Base-by-base conservation (phyloP, 2,329 filamentous ascomycete species). In the Penicillium griseofulvum region DNA sequence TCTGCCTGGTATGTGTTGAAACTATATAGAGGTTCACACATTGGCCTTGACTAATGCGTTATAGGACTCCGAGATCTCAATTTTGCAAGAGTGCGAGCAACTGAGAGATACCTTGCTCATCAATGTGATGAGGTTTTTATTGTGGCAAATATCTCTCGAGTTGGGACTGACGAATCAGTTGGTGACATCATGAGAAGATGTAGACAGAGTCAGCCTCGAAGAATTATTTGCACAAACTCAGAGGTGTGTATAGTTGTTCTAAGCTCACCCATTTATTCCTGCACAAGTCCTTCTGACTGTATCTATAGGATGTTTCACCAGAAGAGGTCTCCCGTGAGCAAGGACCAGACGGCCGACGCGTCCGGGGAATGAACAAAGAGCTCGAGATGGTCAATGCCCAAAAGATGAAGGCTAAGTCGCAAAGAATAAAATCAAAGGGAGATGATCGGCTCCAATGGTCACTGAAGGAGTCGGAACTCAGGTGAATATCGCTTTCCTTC, bases 81-180 rank as follows among this genome's bases (percentile, higher is more conserved):
- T 11, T 58, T 44, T 42, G 56, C 56, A 8, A 52, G 56, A 36
- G 52, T 55, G 1, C 12, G 52, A 49, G 52, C 52, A 14, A 58
- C 56, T 0, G 56, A 58, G 11, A 26, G 44, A 9, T 58, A 58
- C 22, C 24, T 58, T n/a, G 11, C 16, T 8, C 56, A 58, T 24
- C 24, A 42, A 4, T 58, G 56, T 12, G 52, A 55, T 46, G 56
- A 58, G 19, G 44, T 58, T 2, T 58, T 58, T 31, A 37, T 58
- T 16, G 56, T 55, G 2, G 49, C 28, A 5, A n/a, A 34, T 1
- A 55, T 55, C n/a, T 2, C 6, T 11, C 46, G 46, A 14, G 19
- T 14, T 17, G 0, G 33, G 3, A 26, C 46, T 1, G n/a, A 50
- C 16, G 22, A 19, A 8, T 58, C 56, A 1, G 11, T 58, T 5